Evolutionary conservation across 495 filamentous ascomycete species (phyloP), one percentile per base, ranked within the genome.

Genomic region (Talaromyces thailandensis): DNA sequence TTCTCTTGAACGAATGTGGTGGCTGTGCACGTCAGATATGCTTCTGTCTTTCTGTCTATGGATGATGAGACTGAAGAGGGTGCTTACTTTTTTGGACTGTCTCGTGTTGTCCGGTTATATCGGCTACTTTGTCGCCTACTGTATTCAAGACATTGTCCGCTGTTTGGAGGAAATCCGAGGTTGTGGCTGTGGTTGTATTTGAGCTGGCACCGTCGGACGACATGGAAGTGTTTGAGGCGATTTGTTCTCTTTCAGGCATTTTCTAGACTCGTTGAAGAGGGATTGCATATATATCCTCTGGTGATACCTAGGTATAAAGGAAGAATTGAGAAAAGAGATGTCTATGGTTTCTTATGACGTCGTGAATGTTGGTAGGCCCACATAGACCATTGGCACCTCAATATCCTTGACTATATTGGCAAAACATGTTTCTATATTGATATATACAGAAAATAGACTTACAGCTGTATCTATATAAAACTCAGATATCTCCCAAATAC

Each of bases 51-150:
- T 55, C 48, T 3, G 45, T 14, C 23, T 52, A 24, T 18, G 3
- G 9, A 9, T 6, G 0, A 7, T 26, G 24, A 1, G n/a, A n/a
- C n/a, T n/a, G n/a, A 16, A 3, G 12, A 4, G n/a, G 21, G 18
- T 9, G 18, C 51, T 25, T 48, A 60, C 57, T 35, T 14, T 60
- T 60, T 7, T 29, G 32, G 2, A 45, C 57, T 1, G 37, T 48
- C 31, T 60, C 57, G 5, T 58, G 28, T 6, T 58, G 56, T 25
- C 56, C 56, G n/a, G 56, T 37, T 6, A 58, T n/a, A 25, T 58
- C 23, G 21, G 29, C 28, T 2, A 58, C 29, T 24, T 58, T 58
- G 29, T 58, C 56, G 2, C 56, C 31, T 26, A 40, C 29, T 9
- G 56, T 40, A 11, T 58, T 58, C 5, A 58, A 28, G 14, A 40